Conservation (phyloP, 306 rosid genomes). For the apple (Malus domestica) region DNA sequence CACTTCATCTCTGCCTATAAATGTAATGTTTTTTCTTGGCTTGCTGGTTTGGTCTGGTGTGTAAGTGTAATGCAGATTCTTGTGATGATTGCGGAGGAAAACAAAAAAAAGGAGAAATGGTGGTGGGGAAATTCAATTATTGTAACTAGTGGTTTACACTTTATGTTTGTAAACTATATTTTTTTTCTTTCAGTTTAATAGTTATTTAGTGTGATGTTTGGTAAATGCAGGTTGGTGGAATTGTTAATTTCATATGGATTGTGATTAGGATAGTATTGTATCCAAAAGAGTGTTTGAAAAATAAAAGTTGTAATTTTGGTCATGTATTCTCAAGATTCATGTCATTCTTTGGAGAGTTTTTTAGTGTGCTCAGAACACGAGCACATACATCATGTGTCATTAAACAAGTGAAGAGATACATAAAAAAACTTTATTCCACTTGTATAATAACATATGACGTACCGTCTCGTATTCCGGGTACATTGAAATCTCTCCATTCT, state of each 20-base stretch:
- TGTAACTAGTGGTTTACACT: slow-evolving; percentile 20
- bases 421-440: too few species aligned
- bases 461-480: too few species aligned
- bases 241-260: not conserved
- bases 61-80: slow-evolving; percentile 2
- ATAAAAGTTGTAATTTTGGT: not conserved
- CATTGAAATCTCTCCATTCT: too few species aligned
- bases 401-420: too few species aligned
- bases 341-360: not conserved
- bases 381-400: too few species aligned
- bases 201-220: slow-evolving; percentile 10
- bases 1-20: not conserved
- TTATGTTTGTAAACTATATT: slow-evolving; percentile 14
- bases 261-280: slow-evolving; percentile 13
- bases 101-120: not conserved
- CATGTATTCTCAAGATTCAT: not conserved
- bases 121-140: slow-evolving; percentile 23
- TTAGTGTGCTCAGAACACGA: too few species aligned
- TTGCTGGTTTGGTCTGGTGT: slow-evolving; percentile 13
- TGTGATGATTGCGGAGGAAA: not conserved
- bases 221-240: slow-evolving; percentile 8
- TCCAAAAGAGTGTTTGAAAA: not conserved
- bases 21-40: slow-evolving; percentile 8
- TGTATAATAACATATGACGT: too few species aligned
- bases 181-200: not conserved